Evolutionary conservation across 345 rosid genomes (phyloP).

Genomic region (Anacardium occidentale): DNA sequence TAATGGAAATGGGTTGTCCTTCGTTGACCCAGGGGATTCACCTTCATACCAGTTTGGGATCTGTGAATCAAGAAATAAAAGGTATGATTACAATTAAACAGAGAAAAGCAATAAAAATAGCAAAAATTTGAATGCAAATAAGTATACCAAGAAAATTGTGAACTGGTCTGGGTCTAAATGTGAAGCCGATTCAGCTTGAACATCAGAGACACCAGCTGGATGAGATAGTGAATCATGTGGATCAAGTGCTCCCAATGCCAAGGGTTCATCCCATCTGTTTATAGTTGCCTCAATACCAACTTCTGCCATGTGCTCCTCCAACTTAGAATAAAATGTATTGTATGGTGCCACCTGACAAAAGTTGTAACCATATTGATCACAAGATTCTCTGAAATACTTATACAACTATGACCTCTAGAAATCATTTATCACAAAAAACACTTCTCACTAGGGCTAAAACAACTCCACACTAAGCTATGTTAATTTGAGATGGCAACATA

Average conservation of each 20-base stretch:
- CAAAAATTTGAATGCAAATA: constrained; percentile 7
- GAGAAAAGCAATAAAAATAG: background rate
- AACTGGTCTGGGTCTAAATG: constrained; percentile 89
- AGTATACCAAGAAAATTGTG: constrained; percentile 78
- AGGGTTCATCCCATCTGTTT: constrained; percentile 90
- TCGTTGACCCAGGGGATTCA: constrained; percentile 67
- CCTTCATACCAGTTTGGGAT: constrained; percentile 91
- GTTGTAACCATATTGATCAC: background rate
- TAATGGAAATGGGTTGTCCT: constrained; percentile 81
- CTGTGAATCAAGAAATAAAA: constrained; percentile 40
- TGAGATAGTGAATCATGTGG: constrained; percentile 95
- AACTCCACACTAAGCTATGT: background rate
- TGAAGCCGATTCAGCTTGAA: constrained; percentile 83
- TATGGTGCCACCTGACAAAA: constrained; percentile 87
- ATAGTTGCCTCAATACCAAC: constrained; percentile 73
- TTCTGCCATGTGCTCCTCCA: constrained; percentile 91
- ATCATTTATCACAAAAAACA: constrained; percentile 1
- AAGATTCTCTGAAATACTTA: background rate
- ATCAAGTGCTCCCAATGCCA: constrained; percentile 83
- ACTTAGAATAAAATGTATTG: constrained; percentile 81
- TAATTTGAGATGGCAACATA: background rate
- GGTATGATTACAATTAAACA: background rate
- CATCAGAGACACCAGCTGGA: constrained; percentile 96
- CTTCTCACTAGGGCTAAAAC: background rate
- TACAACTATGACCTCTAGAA: background rate